Percentiles rank a stretch among this genome's conserved stretches.
Conservation (phyloP, 805 yeast genomes). For the Wickerhamiella shivajii region DNA sequence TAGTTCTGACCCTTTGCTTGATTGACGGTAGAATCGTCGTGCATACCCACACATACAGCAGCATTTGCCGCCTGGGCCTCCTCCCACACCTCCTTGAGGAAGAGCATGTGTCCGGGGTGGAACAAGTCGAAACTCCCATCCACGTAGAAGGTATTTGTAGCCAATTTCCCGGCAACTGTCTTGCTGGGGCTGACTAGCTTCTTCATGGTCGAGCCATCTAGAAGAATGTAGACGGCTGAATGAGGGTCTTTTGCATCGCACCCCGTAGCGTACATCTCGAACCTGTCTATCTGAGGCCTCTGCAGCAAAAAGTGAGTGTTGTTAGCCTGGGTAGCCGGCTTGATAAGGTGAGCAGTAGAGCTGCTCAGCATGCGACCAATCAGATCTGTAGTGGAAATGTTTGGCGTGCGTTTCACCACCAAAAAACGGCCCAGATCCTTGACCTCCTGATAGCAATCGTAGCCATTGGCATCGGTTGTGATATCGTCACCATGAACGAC, state of each 20-base stretch:
- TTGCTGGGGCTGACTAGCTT: slow-evolving; percentile 10
- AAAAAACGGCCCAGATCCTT: slow-evolving; percentile 75
- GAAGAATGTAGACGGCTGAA: slow-evolving; percentile 14
- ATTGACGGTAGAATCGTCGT: slow-evolving; percentile 43
- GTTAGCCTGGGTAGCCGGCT: slow-evolving; percentile 20
- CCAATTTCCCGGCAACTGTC: slow-evolving; percentile 10
- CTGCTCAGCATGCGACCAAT: slow-evolving; percentile 72
- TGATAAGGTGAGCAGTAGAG: slow-evolving; percentile 44
- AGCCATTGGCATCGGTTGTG: slow-evolving; percentile 90
- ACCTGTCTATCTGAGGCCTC: slow-evolving; percentile 11
- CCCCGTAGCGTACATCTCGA: slow-evolving; percentile 16
- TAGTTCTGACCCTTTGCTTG: slow-evolving; percentile 44
- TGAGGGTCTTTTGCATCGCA: slow-evolving; percentile 14
- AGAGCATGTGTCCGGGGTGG: slow-evolving; percentile 83
- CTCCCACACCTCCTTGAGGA: slow-evolving; percentile 36
- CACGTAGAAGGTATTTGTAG: slow-evolving; percentile 33
- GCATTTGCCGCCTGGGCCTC: slow-evolving; percentile 28
- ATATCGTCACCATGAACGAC: slow-evolving; percentile 99
- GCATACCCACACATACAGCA: slow-evolving; percentile 52
- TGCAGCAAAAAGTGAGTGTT: slow-evolving; percentile 10
- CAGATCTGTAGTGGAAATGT: slow-evolving; percentile 87
- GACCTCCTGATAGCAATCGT: slow-evolving; percentile 76
- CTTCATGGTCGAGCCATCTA: slow-evolving; percentile 4
- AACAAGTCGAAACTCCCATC: slow-evolving; percentile 86
- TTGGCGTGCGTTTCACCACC: slow-evolving; percentile 88